Evolutionary conservation across 352 stramenopile genomes (phyloP), one percentile per base, ranked within the genome.

Genomic region (Globisporangium lucens): DNA sequence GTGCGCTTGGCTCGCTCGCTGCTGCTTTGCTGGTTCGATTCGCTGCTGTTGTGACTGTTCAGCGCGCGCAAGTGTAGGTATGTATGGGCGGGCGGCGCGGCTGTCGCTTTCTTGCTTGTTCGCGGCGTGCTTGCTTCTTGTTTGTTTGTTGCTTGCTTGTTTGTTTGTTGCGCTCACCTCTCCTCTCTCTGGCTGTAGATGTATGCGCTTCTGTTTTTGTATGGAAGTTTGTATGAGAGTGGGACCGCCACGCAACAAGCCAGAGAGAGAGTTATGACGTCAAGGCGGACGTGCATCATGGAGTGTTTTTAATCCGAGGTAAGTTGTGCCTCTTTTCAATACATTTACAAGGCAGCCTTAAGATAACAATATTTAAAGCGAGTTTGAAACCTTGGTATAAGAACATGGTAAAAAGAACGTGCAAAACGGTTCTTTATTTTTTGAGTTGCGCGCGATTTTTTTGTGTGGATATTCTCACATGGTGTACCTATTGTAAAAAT

Each of bases 141-240:
- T 55, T 55, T 33, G 30, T 33, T 33, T 4, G 30, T 33, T 33
- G 30, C 30, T 33, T 33, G 30, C 30, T 33, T 33, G 29, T 33
- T 33, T 33, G 29, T 33, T 33, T 33, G 29, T 33, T 33, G 30
- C 30, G 30, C 30, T 33, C 2, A 33, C 30, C 30, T 33, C 30
- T 33, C 30, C 30, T 33, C 30, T 33, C 29, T 24, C 27, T 49
- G 33, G 51, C 56, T 62, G 36, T 52, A 52, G 57, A 52, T 63
- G 56, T 17, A 15, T n/a, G 27, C 6, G 53, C 4, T 38, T 59
- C 24, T 35, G 33, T 33, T 27, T 61, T 61, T 61, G 57, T 51
- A 63, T 52, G 33, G 57, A n/a, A 33, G 15, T 52, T 59, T 59
- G 57, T 63, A 63, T 63, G 57, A 63, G 57, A 63, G 57, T 63